These are phyloP conservation scores for Capronia coronata DNA, from an alignment of 2,329 filamentous ascomycete species.

Conservation along the genomic window DNA sequence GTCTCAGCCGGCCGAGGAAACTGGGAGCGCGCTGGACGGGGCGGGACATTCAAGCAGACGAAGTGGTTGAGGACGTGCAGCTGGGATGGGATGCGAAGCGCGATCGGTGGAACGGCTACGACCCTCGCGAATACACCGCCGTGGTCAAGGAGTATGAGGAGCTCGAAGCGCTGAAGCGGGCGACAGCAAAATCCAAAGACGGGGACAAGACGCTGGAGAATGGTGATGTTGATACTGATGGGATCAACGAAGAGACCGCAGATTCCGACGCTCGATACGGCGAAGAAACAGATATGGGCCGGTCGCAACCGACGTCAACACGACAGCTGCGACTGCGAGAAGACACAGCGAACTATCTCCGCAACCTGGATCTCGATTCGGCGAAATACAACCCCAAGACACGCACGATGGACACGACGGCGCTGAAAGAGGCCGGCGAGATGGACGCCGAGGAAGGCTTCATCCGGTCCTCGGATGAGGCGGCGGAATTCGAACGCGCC, in stretches of 20 bases:
- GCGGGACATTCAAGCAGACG: slow-evolving; percentile 87
- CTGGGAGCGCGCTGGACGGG: slow-evolving; percentile 89
- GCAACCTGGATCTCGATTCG: slow-evolving; percentile 91
- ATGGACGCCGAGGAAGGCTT: slow-evolving; percentile 91
- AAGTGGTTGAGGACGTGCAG: slow-evolving; percentile 74
- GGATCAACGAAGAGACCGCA: neutral
- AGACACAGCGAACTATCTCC: slow-evolving; percentile 92
- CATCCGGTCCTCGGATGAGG: slow-evolving; percentile 74
- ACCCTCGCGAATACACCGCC: slow-evolving; percentile 72
- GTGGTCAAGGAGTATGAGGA: slow-evolving; percentile 89
- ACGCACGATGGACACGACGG: slow-evolving; percentile 73
- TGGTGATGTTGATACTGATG: slow-evolving; percentile 14
- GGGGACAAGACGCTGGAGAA: slow-evolving; percentile 26
- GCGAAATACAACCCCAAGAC: slow-evolving; percentile 98
- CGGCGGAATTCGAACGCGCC: slow-evolving; percentile 83
- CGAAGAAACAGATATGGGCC: slow-evolving; percentile 93
- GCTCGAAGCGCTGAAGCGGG: slow-evolving; percentile 66
- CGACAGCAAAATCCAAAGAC: slow-evolving; percentile 49
- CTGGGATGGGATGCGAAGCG: slow-evolving; percentile 96
- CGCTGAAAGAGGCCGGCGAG: slow-evolving; percentile 57
- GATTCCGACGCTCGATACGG: slow-evolving; percentile 62
- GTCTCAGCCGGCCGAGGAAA: slow-evolving; percentile 78
- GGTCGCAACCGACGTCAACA: slow-evolving; percentile 75
- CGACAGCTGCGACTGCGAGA: slow-evolving; percentile 86
- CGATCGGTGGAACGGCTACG: slow-evolving; percentile 98